Conservation (phyloP, 192 early-diverging fungal species). For the Backusella australiensis region DNA sequence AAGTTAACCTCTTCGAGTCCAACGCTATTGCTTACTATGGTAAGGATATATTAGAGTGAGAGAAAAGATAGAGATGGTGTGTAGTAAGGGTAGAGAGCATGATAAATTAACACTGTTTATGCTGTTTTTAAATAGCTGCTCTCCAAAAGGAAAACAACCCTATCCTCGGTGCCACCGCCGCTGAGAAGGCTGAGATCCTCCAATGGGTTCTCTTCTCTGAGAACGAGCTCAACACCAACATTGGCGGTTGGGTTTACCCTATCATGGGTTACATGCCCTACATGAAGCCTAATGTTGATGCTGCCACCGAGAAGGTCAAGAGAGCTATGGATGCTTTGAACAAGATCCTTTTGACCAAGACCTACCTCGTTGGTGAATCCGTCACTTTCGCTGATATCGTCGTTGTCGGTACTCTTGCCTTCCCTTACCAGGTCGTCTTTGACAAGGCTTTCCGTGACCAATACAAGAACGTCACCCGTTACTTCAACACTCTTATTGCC, state of each 20-base stretch:
- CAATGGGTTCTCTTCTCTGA: slow-evolving; percentile 68
- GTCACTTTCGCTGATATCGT: slow-evolving; percentile 90
- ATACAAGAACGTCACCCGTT: slow-evolving; percentile 88
- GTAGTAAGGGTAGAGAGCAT: slow-evolving; percentile 13
- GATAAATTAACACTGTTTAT: neutral
- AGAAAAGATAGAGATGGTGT: slow-evolving; percentile 29
- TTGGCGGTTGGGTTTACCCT: slow-evolving; percentile 44
- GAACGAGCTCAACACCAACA: slow-evolving; percentile 48
- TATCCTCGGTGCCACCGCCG: slow-evolving; percentile 55
- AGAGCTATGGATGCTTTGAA: slow-evolving; percentile 69
- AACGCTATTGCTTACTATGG: slow-evolving; percentile 90
- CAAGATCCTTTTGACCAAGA: slow-evolving; percentile 77
- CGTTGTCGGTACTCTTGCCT: slow-evolving; percentile 54
- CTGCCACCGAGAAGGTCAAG: slow-evolving; percentile 66
- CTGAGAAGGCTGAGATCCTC: slow-evolving; percentile 63
- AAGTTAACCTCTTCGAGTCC: slow-evolving; percentile 76
- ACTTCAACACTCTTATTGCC: slow-evolving; percentile 85
- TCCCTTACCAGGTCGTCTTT: slow-evolving; percentile 54
- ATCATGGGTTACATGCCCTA: slow-evolving; percentile 38
- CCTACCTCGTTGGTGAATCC: slow-evolving; percentile 93
- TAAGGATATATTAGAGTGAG: neutral
- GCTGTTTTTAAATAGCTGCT: slow-evolving; percentile 29
- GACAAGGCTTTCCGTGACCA: slow-evolving; percentile 78
- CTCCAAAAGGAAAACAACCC: slow-evolving; percentile 45
- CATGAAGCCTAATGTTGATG: slow-evolving; percentile 60